Evolutionary conservation across 2,329 filamentous ascomycete genomes (phyloP).

Genomic region (Chaetoscypha palmicola): DNA sequence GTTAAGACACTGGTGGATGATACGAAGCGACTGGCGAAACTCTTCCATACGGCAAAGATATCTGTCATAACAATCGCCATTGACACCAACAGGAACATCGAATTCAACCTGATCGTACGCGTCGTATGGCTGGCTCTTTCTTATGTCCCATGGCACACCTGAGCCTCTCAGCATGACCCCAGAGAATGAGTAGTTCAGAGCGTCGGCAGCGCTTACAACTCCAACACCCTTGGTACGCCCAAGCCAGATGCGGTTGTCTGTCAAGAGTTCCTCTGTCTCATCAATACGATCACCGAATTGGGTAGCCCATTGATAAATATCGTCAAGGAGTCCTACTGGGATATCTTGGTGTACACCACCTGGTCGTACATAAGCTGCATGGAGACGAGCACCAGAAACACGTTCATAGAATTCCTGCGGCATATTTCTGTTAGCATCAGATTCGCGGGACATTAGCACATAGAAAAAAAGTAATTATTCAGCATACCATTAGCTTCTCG

Average conservation of each 20-base stretch:
- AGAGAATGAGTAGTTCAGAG: conserved; percentile 94
- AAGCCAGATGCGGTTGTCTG: conserved; percentile 99
- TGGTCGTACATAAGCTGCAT: conserved; percentile 93
- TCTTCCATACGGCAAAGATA: conserved; percentile 99
- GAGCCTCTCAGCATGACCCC: conserved; percentile 98
- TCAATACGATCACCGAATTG: conserved; percentile 98
- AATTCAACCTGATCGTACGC: conserved; percentile 98
- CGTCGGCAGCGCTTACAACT: conserved; percentile 84
- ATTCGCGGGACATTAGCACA: conserved; percentile 14
- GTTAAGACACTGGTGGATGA: conserved; percentile 98
- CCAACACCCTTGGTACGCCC: conserved; percentile 85
- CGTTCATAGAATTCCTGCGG: conserved; percentile 96
- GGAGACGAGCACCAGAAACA: conserved; percentile 94
- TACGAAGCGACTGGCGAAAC: conserved; percentile 95
- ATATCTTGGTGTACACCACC: conserved; percentile 96
- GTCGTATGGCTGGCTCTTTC: conserved; percentile 95
- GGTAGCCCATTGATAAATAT: conserved; percentile 99
- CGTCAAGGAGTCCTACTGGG: conserved; percentile 86
- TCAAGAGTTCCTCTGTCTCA: conserved; percentile 96
- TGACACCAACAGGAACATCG: conserved; percentile 90
- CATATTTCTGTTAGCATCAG: no score
- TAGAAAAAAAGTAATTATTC: conserved; percentile 12
- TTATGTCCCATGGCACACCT: conserved; percentile 91
- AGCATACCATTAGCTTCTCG: conserved; percentile 95
- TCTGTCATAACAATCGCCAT: conserved; percentile 98